A percentile compares a stretch with the other conserved stretches of the same genome.
Evolutionary conservation across 352 stramenopile genomes (phyloP).

Genomic region (Phytopythium vexans): DNA sequence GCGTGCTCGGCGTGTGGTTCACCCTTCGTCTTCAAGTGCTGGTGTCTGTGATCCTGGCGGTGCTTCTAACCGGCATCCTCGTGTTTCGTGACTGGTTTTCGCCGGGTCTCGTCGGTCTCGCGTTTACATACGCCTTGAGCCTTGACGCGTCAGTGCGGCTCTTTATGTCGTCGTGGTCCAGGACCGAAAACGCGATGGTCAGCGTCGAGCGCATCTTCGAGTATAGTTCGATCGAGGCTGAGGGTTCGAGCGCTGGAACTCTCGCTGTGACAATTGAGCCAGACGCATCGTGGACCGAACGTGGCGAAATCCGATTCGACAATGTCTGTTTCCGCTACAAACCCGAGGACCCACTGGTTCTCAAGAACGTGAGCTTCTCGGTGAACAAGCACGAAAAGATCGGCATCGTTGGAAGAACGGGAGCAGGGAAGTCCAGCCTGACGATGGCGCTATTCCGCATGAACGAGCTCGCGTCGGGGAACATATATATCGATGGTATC

Average conservation of each 20-base stretch:
- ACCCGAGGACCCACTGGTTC: constrained; percentile 30
- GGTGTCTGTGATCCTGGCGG: constrained; percentile 26
- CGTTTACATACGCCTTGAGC: constrained; percentile 86
- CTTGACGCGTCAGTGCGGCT: constrained; percentile 78
- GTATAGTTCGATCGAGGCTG: constrained; percentile 30
- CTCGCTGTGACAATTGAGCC: constrained; percentile 19
- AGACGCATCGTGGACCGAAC: constrained; percentile 51
- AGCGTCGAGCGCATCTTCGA: constrained; percentile 42
- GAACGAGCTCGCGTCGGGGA: constrained; percentile 56
- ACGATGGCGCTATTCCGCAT: constrained; percentile 86
- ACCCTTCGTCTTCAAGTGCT: constrained; percentile 42
- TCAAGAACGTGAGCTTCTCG: constrained; percentile 50
- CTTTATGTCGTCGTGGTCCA: constrained; percentile 27
- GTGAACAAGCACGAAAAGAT: constrained; percentile 61
- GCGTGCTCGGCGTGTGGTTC: constrained; percentile 35
- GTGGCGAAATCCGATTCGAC: constrained; percentile 71
- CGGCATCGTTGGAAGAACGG: constrained; percentile 87
- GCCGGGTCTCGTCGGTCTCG: constrained; percentile 70
- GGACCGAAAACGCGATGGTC: constrained; percentile 40
- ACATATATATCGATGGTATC: constrained; percentile 34
- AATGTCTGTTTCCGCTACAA: constrained; percentile 82
- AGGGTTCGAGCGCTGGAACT: constrained; percentile 15
- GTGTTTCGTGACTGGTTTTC: constrained; percentile 27
- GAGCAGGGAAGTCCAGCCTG: constrained; percentile 80
- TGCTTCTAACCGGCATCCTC: constrained; percentile 28